These are phyloP conservation scores for Saccharum hybrid DNA, from an alignment of 202 grass and related monocot species.

Conservation along the genomic window DNA sequence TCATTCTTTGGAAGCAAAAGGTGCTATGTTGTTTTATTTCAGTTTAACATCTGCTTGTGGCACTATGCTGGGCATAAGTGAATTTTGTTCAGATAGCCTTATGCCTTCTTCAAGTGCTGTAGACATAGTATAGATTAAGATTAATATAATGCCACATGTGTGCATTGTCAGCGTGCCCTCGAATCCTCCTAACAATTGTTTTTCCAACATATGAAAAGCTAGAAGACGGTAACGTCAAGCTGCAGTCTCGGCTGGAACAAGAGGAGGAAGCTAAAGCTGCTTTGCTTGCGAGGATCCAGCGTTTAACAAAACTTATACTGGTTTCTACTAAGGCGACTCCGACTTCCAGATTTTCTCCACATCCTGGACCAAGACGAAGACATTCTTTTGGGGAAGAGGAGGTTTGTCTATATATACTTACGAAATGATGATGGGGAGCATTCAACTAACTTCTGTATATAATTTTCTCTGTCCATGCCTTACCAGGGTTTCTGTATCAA, in stretches of 20 bases:
- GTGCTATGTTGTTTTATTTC: constrained; percentile 51
- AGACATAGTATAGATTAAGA: constrained; percentile 28
- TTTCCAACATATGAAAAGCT: constrained; percentile 69
- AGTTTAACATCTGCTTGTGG: constrained; percentile 13
- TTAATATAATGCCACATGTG: constrained; percentile 22
- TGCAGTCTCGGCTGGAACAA: constrained; percentile 96
- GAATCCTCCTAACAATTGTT: constrained; percentile 41
- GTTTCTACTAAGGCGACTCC: constrained; percentile 92
- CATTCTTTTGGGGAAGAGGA: constrained; percentile 99
- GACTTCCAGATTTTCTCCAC: constrained; percentile 74
- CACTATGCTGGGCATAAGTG: background rate
- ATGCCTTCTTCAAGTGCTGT: constrained; percentile 32
- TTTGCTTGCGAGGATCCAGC: constrained; percentile 92
- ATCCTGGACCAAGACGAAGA: constrained; percentile 80
- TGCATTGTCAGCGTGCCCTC: constrained; percentile 8
- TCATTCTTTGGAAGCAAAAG: constrained; percentile 94
- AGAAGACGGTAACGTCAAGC: constrained; percentile 97
- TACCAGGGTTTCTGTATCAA: constrained; percentile 30
- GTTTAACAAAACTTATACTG: constrained; percentile 95
- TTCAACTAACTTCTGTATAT: constrained; percentile 30
- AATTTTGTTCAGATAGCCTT: constrained; percentile 30
- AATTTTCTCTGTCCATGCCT: constrained; percentile 37
- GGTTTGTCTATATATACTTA: constrained; percentile 51
- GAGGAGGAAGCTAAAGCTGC: constrained; percentile 99
- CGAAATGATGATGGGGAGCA: constrained; percentile 1